Base-by-base conservation (phyloP, 768 basidiomycete species). In the Pisolithus marmoratus region DNA sequence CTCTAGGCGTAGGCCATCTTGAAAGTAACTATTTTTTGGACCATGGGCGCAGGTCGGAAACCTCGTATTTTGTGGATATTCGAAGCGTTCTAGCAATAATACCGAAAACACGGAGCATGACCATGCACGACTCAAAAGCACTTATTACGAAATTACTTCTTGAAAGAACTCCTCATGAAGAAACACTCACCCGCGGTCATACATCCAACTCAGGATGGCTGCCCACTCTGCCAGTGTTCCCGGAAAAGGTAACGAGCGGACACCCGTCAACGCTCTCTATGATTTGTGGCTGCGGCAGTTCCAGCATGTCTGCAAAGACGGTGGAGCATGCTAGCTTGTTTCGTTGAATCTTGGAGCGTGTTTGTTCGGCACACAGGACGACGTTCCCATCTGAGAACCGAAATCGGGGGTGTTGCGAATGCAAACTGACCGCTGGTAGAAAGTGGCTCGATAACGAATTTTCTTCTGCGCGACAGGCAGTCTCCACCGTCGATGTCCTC, bases 351-450 rank as follows among this genome's bases (percentile, higher is more conserved):
- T 64, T 68, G 54, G 67, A 57, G 11, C 54, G 48, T 20, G 53
- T 55, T n/a, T 52, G n/a, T 48, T 65, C 61, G 12, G 60, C 36
- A 1, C 56, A 55, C 8, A 74, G 59, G 17, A 72, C 60, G 45
- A 72, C 60, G 49, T 74, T 68, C 9, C 74, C 72, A 49, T 71
- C 70, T n/a, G 54, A 36, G 54, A 69, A 72, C 68, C 69, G 70
- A 45, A 58, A 63, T 22, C 15, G 42, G n/a, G n/a, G 20, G 4
- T 31, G 11, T 19, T 22, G 52, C 3, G 38, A 27, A 8, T 31
- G 38, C 14, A 41, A 38, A 22, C 1, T n/a, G n/a, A n/a, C n/a
- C 22, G 26, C 24, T 19, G 38, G 45, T 9, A 37, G 31, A 3
- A 15, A 2, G 15, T 20, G 48, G 26, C 26, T 27, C 26, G 3